Evolutionary conservation across 2,329 filamentous ascomycete species (phyloP), one percentile per base, ranked within the genome.

Genomic region (Emmonsiellopsis sp.): DNA sequence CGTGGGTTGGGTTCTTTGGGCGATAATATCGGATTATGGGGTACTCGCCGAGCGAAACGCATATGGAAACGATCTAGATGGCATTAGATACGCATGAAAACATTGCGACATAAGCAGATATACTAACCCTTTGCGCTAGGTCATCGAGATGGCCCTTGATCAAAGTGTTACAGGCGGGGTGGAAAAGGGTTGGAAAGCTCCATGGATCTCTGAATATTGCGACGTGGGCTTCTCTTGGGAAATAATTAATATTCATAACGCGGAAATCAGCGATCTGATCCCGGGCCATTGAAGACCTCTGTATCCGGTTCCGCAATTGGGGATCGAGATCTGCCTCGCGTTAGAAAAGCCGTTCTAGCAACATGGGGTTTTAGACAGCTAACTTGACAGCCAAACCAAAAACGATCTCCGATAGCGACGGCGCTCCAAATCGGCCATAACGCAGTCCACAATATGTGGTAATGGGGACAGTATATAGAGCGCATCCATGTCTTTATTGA

Each of bases 111-210:
- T 32, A 27, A 13, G 36, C 17, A 17, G 13, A 8, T 37, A 33
- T 17, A 50, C 61, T 42, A 67, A 94, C 90, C 83, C 92, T 96
- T 68, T 95, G 88, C 32, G 93, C 89, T 53, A 97, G 73, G 40
- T 81, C 78, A 65, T 91, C 84, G 79, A 98, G 83, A 67, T 98
- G 92, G 53, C 81, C 79, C 48, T 85, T 82, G 42, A 98, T 86
- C 43, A 96, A 74, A 58, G 83, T 79, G 68, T 95, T 95, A 72
- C 93, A 97, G 52, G 80, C 82, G 1, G 92, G 92, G 66, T 98
- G 92, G 72, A 87, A 98, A 55, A 98, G 77, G 50, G 91, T 80
- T 0, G 90, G 90, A 64, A 98, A 98, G 71, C 92, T 97, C 84
- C 87, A 95, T 1, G 93, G 92, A 66, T 98, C 92, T 65, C 87